Percentiles rank a stretch among this genome's conserved stretches.
Conservation (phyloP, 495 filamentous ascomycete genomes). For the Penicillium paradoxum region DNA sequence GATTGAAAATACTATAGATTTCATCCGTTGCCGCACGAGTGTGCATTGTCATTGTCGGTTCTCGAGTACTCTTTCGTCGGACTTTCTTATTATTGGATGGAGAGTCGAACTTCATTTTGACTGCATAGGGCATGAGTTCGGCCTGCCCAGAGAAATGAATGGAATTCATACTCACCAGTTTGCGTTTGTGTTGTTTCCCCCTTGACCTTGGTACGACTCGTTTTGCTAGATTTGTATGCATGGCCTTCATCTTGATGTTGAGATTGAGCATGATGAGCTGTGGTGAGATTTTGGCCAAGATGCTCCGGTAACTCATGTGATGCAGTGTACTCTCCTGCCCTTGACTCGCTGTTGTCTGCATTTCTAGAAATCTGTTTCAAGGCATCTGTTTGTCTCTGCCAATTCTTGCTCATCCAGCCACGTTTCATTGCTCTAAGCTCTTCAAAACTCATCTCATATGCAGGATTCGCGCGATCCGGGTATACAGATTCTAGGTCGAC, state of each 20-base stretch:
- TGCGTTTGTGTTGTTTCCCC: constrained; percentile 57
- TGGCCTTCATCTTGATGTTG: constrained; percentile 31
- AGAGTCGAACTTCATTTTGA: constrained; percentile 89
- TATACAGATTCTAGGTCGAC: constrained; percentile 83
- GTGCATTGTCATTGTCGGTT: constrained; percentile 96
- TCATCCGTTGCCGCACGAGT: constrained; percentile 94
- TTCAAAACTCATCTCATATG: constrained; percentile 78
- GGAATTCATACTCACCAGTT: constrained; percentile 54
- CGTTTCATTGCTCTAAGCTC: constrained; percentile 76
- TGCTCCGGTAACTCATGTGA: constrained; percentile 21
- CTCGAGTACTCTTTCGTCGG: constrained; percentile 64
- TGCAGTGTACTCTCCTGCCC: constrained; percentile 9
- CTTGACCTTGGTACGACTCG: constrained; percentile 69
- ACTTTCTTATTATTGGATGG: constrained; percentile 72
- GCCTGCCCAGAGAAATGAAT: constrained; percentile 2
- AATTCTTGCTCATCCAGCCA: constrained; percentile 72
- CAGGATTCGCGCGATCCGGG: constrained; percentile 62
- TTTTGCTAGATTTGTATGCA: constrained; percentile 36
- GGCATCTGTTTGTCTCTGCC: constrained; percentile 45
- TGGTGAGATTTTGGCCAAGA: constrained; percentile 26
- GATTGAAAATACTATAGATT: constrained; percentile 95
- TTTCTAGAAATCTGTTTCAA: constrained; percentile 41
- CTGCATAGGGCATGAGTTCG: constrained; percentile 39
- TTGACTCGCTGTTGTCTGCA: constrained; percentile 13
- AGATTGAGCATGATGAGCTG: constrained; percentile 18